A percentile compares a stretch with the other conserved stretches of the same genome.
Conservation (phyloP, 345 rosid genomes). For the Populus pruinosa region DNA sequence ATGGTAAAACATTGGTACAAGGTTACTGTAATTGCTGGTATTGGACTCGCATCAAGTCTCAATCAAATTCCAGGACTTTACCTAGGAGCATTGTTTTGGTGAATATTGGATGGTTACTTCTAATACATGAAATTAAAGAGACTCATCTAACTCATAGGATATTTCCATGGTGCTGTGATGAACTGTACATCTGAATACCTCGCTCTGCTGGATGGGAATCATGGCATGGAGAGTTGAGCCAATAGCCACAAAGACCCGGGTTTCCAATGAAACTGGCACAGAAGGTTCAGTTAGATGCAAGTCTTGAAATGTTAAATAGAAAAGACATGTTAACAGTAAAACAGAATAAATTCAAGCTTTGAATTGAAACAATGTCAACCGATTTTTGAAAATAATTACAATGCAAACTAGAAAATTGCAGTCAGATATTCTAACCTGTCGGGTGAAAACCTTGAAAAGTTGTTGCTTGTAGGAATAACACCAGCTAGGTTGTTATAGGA, state of each 20-base stretch:
- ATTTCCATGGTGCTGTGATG: neutral
- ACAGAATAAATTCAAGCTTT: neutral
- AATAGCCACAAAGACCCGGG: conserved; percentile 70
- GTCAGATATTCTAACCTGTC: conserved; percentile 48
- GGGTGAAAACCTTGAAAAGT: conserved; percentile 70
- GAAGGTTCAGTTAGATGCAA: neutral
- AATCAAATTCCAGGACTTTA: neutral
- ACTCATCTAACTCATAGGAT: neutral
- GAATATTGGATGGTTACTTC: neutral
- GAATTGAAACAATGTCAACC: neutral
- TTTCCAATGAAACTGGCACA: conserved; percentile 73
- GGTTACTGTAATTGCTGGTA: neutral
- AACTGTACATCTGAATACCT: conserved; percentile 43
- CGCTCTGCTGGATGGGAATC: conserved; percentile 53
- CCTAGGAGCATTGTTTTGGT: neutral
- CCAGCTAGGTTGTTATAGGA: conserved; percentile 80
- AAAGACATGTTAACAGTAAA: neutral
- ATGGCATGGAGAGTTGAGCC: conserved; percentile 68
- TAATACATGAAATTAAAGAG: neutral
- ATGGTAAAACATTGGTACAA: neutral
- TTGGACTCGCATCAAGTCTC: neutral
- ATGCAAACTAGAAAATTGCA: neutral
- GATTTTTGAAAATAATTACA: neutral
- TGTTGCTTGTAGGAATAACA: conserved; percentile 65
- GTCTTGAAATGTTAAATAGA: neutral